phyloP scores from a whole-genome alignment of 2,329 filamentous ascomycete genomes.

The Paraconiothyrium sp. region DNA sequence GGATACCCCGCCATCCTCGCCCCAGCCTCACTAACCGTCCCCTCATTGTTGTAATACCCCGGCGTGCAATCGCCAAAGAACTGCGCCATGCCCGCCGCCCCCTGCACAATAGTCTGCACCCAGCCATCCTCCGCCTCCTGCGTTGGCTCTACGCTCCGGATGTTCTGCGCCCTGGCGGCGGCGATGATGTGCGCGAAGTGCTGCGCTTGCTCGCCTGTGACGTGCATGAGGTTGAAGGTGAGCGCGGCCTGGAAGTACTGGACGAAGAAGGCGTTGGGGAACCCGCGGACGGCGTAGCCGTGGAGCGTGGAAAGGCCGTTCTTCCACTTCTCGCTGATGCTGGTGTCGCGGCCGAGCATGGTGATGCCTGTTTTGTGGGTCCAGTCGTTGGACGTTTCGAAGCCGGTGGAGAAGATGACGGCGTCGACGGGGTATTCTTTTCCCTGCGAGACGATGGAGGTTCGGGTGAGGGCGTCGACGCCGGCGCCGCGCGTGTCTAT shows the following conservation, averaged over 20 bases:
- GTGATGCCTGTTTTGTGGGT: slow-evolving; percentile 38
- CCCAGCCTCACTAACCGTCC: slow-evolving; percentile 21
- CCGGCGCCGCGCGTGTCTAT: slow-evolving; percentile 68
- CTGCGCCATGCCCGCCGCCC: slow-evolving; percentile 23
- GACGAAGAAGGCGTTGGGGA: slow-evolving; percentile 33
- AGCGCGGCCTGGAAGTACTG: slow-evolving; percentile 26
- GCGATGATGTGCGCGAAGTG: slow-evolving; percentile 26
- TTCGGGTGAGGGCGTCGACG: slow-evolving; percentile 49
- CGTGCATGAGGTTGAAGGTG: slow-evolving; percentile 25
- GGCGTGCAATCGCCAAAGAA: slow-evolving; percentile 31
- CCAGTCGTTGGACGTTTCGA: slow-evolving; percentile 42
- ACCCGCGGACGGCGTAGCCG: slow-evolving; percentile 45
- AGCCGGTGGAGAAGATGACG: slow-evolving; percentile 60
- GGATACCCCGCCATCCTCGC: slow-evolving; percentile 42
- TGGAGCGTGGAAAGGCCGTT: slow-evolving; percentile 62
- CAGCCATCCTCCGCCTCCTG: slow-evolving; percentile 25
- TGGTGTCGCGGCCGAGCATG: slow-evolving; percentile 54
- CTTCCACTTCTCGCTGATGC: slow-evolving; percentile 58
- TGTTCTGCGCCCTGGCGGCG: slow-evolving; percentile 14
- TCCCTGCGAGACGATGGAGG: slow-evolving; percentile 59
- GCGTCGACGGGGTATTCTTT: slow-evolving; percentile 60
- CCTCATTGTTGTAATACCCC: slow-evolving; percentile 30
- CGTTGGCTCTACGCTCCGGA: slow-evolving; percentile 15
- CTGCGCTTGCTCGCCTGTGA: slow-evolving; percentile 22
- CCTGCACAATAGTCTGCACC: slow-evolving; percentile 22